These are phyloP conservation scores for Falciphora oryzae DNA, from an alignment of 2,329 filamentous ascomycete species.

Conservation along the genomic window DNA sequence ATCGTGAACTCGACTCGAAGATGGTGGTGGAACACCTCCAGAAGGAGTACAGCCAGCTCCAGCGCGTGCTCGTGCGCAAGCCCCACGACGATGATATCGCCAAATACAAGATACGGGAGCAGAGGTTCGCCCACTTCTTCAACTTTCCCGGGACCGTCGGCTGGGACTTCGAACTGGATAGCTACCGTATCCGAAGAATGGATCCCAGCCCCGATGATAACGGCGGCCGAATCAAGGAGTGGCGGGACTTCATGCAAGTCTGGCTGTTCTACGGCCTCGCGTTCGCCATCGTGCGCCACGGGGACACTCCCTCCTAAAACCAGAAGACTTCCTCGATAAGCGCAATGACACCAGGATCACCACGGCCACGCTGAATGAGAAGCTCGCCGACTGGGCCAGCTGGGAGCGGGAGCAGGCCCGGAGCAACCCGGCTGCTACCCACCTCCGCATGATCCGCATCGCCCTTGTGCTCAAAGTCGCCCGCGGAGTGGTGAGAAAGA, in stretches of 20 bases:
- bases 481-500: background rate
- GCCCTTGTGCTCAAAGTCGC: background rate
- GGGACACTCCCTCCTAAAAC: background rate
- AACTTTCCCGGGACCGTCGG: too few relatives aligned
- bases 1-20: too few relatives aligned
- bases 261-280: slow-evolving; percentile 1
- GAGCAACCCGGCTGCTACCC: background rate
- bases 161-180: too few relatives aligned
- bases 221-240: too few relatives aligned
- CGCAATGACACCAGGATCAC: background rate
- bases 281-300: background rate
- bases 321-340: background rate
- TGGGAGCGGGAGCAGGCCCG: background rate
- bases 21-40: too few relatives aligned
- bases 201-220: too few relatives aligned
- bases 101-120: too few relatives aligned
- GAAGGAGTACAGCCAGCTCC: too few relatives aligned
- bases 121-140: too few relatives aligned
- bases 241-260: background rate
- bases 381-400: background rate
- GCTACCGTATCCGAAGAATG: too few relatives aligned
- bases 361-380: background rate
- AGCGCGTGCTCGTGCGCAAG: too few relatives aligned
- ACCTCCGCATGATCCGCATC: background rate
- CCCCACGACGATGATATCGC: too few relatives aligned